Percentiles rank a stretch among this genome's conserved stretches.
These are phyloP conservation scores for Cladosporium sp. DNA, from an alignment of 2,329 filamentous ascomycete species.

Conservation along the genomic window DNA sequence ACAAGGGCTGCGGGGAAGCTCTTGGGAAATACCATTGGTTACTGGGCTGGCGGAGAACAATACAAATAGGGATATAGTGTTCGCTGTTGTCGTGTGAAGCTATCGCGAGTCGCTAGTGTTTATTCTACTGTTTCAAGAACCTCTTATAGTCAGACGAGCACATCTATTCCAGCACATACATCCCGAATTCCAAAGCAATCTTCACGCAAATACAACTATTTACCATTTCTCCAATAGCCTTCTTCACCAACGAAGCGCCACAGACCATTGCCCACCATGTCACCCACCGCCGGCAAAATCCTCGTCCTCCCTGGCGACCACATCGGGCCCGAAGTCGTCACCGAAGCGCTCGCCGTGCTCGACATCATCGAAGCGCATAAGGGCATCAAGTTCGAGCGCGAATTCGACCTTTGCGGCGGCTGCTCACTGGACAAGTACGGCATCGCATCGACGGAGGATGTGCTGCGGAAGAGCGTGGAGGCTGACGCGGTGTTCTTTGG, in stretches of 20 bases:
- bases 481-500: slow-evolving; percentile 52
- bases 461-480: slow-evolving; percentile 43
- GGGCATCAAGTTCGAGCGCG: slow-evolving; percentile 33
- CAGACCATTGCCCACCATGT: background rate
- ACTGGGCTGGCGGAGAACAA: background rate
- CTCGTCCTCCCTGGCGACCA: slow-evolving; percentile 51
- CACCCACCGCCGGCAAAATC: slow-evolving; percentile 33
- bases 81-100: background rate
- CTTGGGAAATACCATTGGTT: background rate
- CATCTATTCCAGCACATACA: too few species aligned
- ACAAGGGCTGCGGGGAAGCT: slow-evolving; percentile 16
- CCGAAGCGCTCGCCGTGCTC: slow-evolving; percentile 50
- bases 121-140: too few species aligned
- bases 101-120: too few species aligned
- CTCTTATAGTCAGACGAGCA: too few species aligned
- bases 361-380: slow-evolving; percentile 40
- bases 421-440: slow-evolving; percentile 49
- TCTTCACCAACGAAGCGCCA: background rate
- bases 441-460: slow-evolving; percentile 46
- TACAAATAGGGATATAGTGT: background rate
- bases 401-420: slow-evolving; percentile 37
- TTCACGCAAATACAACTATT: background rate
- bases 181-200: too few species aligned
- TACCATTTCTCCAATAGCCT: background rate
- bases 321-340: slow-evolving; percentile 54